These are phyloP conservation scores for Lichtheimia corymbifera DNA, from an alignment of 371 early-diverging fungal species.

Conservation along the genomic window DNA sequence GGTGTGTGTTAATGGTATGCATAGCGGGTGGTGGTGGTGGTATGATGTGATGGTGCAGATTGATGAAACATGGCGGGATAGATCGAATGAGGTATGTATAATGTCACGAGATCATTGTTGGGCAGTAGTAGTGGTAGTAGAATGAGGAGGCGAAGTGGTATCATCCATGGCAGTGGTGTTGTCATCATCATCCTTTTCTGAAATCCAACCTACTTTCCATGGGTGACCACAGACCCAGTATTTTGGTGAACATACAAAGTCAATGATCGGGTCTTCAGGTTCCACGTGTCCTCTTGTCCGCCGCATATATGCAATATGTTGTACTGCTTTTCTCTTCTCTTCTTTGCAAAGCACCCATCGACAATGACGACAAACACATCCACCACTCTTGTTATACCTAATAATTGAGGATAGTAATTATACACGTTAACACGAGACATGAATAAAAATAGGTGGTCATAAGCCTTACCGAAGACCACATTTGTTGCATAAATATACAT, in stretches of 20 bases:
- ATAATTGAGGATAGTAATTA: neutral
- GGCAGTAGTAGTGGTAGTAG: too few relatives aligned
- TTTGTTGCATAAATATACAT: slow-evolving; percentile 55
- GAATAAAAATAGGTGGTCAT: slow-evolving; percentile 4
- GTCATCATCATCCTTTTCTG: slow-evolving; percentile 17
- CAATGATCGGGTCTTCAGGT: slow-evolving; percentile 43
- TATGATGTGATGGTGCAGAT: too few relatives aligned
- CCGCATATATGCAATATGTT: slow-evolving; percentile 44
- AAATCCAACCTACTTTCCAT: slow-evolving; percentile 54
- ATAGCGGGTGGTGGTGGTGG: too few relatives aligned
- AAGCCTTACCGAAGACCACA: slow-evolving; percentile 49
- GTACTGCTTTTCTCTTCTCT: slow-evolving; percentile 50
- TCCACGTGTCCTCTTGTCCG: slow-evolving; percentile 32
- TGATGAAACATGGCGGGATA: too few relatives aligned
- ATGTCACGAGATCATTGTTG: too few relatives aligned
- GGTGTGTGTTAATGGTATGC: too few relatives aligned
- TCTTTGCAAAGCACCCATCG: slow-evolving; percentile 56
- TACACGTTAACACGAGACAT: slow-evolving; percentile 4
- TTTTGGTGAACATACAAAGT: slow-evolving; percentile 48
- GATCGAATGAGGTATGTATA: too few relatives aligned
- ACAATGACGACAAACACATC: slow-evolving; percentile 51
- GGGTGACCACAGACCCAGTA: slow-evolving; percentile 49
- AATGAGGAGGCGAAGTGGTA: too few relatives aligned
- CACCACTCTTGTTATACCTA: slow-evolving; percentile 53
- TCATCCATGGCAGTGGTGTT: neutral